phyloP scores from a whole-genome alignment of 2,329 filamentous ascomycete species.

The Juglanconis sp. region DNA sequence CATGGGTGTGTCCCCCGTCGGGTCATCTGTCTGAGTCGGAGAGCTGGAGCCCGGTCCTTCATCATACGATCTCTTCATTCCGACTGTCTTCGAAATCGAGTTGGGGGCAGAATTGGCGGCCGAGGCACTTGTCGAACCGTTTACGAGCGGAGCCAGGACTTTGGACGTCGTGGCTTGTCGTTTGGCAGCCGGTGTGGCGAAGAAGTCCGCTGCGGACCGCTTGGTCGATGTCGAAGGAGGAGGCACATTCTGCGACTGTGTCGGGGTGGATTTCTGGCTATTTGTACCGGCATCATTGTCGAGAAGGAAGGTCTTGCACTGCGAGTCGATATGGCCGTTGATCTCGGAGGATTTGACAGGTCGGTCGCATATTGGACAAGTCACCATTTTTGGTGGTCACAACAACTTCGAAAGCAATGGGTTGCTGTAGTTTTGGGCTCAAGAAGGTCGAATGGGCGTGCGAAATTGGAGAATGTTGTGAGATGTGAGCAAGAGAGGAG shows the following conservation, averaged over 20 bases:
- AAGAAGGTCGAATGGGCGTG: background rate
- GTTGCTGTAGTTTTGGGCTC: background rate
- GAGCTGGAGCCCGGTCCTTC: constrained; percentile 45
- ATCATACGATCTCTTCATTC: constrained; percentile 51
- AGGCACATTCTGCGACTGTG: constrained; percentile 14
- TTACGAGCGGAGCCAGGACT: constrained; percentile 31
- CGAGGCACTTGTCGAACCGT: constrained; percentile 24
- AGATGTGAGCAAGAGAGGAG: too few relatives aligned
- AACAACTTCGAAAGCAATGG: background rate
- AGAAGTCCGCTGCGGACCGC: constrained; percentile 56
- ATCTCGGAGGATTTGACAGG: constrained; percentile 71
- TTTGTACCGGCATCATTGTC: constrained; percentile 40
- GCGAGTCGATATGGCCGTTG: constrained; percentile 87
- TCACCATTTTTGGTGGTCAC: constrained; percentile 45
- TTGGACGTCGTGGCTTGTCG: constrained; percentile 40
- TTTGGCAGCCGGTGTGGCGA: constrained; percentile 59
- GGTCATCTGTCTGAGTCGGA: constrained; percentile 7
- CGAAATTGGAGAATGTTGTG: background rate
- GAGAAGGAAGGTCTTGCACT: constrained; percentile 66
- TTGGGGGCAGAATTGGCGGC: background rate
- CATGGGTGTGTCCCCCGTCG: constrained; percentile 24
- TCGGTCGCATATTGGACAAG: constrained; percentile 79
- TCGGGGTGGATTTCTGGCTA: background rate
- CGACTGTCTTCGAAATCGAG: constrained; percentile 26
- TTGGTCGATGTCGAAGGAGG: constrained; percentile 45